Evolutionary conservation across 2,329 filamentous ascomycete genomes (phyloP).

Genomic region (Diaporthe velutina): DNA sequence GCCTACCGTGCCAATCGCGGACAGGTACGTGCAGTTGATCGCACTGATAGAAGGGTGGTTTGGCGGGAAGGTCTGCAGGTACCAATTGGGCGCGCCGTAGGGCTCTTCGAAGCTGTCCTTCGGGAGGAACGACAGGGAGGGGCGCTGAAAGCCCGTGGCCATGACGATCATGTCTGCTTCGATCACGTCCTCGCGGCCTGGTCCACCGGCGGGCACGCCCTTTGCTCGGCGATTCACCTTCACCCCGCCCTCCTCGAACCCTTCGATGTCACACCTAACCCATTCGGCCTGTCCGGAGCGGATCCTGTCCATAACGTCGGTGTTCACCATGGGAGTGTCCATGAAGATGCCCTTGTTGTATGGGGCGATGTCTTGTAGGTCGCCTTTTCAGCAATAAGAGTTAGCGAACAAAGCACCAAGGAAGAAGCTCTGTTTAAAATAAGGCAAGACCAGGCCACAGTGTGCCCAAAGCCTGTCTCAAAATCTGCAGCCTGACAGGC

Average conservation of each 20-base stretch:
- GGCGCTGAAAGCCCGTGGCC: slow-evolving; percentile 85
- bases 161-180: slow-evolving; percentile 83
- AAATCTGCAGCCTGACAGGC: no score
- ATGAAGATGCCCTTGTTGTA: slow-evolving; percentile 80
- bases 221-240: slow-evolving; percentile 78
- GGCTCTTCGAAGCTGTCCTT: slow-evolving; percentile 78
- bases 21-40: slow-evolving; percentile 86
- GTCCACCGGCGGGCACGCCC: slow-evolving; percentile 82
- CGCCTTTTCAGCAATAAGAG: no score
- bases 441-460: no score
- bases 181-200: slow-evolving; percentile 75
- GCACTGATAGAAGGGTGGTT: slow-evolving; percentile 79
- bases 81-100: slow-evolving; percentile 88
- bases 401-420: no score
- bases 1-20: slow-evolving; percentile 84
- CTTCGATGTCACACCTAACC: slow-evolving; percentile 84
- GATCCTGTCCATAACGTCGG: slow-evolving; percentile 81
- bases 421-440: no score
- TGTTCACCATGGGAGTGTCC: slow-evolving; percentile 90
- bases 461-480: no score
- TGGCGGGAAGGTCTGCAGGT: slow-evolving; percentile 87
- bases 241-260: slow-evolving; percentile 74
- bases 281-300: slow-evolving; percentile 80
- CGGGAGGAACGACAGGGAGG: slow-evolving; percentile 80
- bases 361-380: slow-evolving; percentile 80